Evolutionary conservation across 1,284 basidiomycete genomes (phyloP), one percentile per base, ranked within the genome.

Genomic region (Moesziomyces antarcticus): DNA sequence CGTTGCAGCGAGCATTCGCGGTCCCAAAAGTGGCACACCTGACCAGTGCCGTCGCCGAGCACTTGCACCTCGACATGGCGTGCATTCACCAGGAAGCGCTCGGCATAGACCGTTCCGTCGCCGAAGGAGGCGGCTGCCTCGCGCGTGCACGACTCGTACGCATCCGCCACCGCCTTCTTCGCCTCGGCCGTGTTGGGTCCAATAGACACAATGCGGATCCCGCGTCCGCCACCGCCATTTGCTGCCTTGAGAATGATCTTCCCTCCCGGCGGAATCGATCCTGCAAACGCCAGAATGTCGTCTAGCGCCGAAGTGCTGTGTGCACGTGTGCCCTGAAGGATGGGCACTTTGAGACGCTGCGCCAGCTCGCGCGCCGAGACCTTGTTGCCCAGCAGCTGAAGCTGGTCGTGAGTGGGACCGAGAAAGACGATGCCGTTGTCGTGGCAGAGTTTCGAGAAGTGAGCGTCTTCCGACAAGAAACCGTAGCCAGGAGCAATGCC

Each of bases 11-110:
- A 54, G 27, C 74, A 77, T 51, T 77, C 74, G 4, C 74, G 54
- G 33, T 77, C 74, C 61, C 67, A 67, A 24, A 77, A 64, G 45
- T 70, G 66, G 20, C 33, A 35, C 3, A 74, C 71, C 0, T 48
- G 22, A 1, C 74, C 74, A 0, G 21, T 13, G 0, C 71, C 74
- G 35, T 74, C 74, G 20, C 74, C 74, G 13, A 77, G 37, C 11
- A 77, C 37, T 25, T 77, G 74, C 45, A 74, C 71, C 54, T 77
- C 74, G 18, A 77, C 59, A 37, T 77, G 74, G 6, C 58, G 47
- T 18, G 71, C 71, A 11, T 61, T 64, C 10, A n/a, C 24, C 10
- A 74, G 24, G 21, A 71, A 70, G 5, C 57, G 62, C 37, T 77
- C 74, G 18, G 66, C 66, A 37, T 66, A 77, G 13, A 77, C 58